A percentile compares a stretch with the other conserved stretches of the same genome.
Conservation (phyloP, 257 asterid genomes). For the Nicotiana otophora region DNA sequence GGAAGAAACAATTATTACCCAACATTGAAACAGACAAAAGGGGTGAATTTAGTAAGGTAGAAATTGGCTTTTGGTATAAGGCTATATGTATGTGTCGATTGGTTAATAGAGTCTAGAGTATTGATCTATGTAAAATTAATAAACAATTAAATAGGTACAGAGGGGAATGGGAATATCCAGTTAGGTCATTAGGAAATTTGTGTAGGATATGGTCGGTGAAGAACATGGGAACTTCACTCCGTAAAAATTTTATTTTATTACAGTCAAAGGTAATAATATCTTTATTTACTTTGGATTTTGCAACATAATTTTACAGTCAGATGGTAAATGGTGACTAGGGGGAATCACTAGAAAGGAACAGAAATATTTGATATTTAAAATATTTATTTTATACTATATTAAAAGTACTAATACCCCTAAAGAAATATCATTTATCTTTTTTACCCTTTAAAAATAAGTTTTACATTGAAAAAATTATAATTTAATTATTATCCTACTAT, state of each 20-base stretch:
- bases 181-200: neutral
- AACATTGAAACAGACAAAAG: slow-evolving; percentile 1
- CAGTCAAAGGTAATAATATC: neutral
- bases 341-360: neutral
- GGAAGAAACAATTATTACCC: neutral
- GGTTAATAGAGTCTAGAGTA: neutral
- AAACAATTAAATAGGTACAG: neutral
- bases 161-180: neutral
- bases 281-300: neutral
- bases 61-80: neutral
- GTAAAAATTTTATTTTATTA: neutral
- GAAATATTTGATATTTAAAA: neutral
- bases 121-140: neutral
- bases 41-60: neutral
- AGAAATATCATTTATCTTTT: no score
- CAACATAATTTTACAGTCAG: neutral
- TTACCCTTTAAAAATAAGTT: no score
- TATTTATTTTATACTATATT: neutral
- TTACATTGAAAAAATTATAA: no score
- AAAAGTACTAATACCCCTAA: no score
- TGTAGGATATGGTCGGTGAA: slow-evolving; percentile 5
- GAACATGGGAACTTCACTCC: neutral
- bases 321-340: neutral
- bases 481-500: no score
- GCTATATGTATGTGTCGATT: neutral